Base-by-base conservation (phyloP, 257 asterid genomes). In the Linderniella brevidens region DNA sequence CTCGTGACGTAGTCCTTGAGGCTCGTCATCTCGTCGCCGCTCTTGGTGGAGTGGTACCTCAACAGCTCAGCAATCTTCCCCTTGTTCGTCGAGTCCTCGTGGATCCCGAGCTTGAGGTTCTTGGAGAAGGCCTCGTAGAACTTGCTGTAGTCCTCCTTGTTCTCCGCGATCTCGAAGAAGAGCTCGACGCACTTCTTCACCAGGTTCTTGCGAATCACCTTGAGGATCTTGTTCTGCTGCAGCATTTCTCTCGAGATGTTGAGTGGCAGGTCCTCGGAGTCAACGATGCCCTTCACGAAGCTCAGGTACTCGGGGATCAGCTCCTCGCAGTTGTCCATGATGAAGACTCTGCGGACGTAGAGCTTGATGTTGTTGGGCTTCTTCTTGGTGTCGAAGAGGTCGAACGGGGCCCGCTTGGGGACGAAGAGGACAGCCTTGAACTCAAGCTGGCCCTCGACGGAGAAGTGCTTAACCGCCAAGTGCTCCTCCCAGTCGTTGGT, bases 111-210 rank as follows among this genome's bases (percentile, higher is more conserved):
- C 43, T 39, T 39, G 3, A 39, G 43, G 43, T 39, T 39, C 9
- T 39, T 39, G 43, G 43, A 39, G 43, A 39, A 39, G 43, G 43
- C 13, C 43, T 39, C 43, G 43, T 38, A 38, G 8, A 38, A 38
- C 8, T 38, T 38, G 43, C 8, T 38, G 14, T 55, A 55, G 7
- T 55, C 59, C 11, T 55, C 59, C 59, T 55, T 55, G 59, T 55
- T 55, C 59, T 55, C 59, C 0, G 59, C 59, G 35, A 55, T 47
- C 56, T 49, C 62, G 12, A 57, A 57, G 62, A 57, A 48, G 16
- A 57, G 62, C 35, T 57, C 62, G 1, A 57, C 48, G 62, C 62
- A 57, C 55, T 57, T 57, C 62, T 57, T 57, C 42, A 57, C 62
- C 62, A 57, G 37, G 15, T 57, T 57, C 62, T 57, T 57, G 16